These are phyloP conservation scores for Penicillium brasilianum DNA, from an alignment of 2,329 filamentous ascomycete species.

Conservation along the genomic window DNA sequence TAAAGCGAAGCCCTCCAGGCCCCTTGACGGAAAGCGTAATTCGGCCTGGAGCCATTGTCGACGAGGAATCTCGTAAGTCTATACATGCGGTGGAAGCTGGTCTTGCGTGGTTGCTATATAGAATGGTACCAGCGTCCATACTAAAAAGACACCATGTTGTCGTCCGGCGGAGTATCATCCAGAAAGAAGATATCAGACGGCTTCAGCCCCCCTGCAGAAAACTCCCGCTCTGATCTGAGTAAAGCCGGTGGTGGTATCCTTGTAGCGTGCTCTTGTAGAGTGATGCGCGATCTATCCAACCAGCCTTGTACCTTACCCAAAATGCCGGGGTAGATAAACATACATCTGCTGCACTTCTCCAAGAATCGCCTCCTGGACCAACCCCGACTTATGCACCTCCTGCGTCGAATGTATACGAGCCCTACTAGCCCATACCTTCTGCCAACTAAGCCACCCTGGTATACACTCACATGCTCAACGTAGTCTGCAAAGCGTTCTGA, in stretches of 20 bases:
- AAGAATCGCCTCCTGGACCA: neutral
- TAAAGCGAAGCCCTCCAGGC: neutral
- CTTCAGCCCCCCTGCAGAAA: neutral
- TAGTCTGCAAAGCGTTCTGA: constrained; percentile 8
- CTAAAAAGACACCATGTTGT: neutral
- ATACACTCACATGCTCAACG: constrained; percentile 7
- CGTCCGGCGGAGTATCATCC: neutral
- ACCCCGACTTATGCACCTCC: neutral
- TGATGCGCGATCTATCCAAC: neutral
- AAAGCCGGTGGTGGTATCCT: constrained; percentile 1
- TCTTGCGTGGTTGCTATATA: neutral
- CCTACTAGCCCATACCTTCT: neutral
- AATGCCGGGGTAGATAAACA: neutral
- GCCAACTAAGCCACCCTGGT: too few species aligned
- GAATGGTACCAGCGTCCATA: neutral
- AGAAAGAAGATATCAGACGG: constrained; percentile 2
- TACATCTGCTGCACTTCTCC: constrained; percentile 9
- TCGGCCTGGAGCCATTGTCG: neutral
- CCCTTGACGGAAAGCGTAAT: neutral
- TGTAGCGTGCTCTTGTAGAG: neutral
- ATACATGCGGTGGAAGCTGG: neutral
- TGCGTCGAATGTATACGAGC: neutral
- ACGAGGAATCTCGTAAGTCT: neutral
- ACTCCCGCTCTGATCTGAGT: neutral
- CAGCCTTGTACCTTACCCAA: neutral